A percentile compares a stretch with the other conserved stretches of the same genome.
Conservation (phyloP, 116 monocot genomes). For the Thalassia testudinum region DNA sequence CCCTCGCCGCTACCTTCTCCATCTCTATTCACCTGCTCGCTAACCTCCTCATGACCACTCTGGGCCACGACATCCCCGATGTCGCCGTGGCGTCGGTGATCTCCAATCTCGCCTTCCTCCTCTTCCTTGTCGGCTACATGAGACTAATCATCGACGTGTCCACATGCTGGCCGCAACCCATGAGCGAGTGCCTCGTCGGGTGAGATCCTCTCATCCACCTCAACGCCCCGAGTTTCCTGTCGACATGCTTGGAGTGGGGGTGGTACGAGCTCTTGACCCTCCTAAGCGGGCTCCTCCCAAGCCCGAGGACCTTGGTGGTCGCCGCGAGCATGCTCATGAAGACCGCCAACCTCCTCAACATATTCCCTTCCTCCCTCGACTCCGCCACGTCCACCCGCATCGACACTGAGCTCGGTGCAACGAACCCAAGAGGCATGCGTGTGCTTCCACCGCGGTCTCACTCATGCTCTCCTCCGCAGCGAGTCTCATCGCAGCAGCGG, state of each 20-base stretch:
- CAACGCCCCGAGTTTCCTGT: conserved; percentile 28
- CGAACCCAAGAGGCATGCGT: conserved; percentile 13
- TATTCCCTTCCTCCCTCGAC: conserved; percentile 24
- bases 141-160: not conserved
- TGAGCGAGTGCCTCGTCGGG: conserved; percentile 10
- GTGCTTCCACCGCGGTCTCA: conserved; percentile 2
- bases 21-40: conserved; percentile 34
- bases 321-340: conserved; percentile 29
- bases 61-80: conserved; percentile 34
- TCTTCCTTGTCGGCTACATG: conserved; percentile 25
- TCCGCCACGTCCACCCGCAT: conserved; percentile 30
- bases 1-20: too few species aligned
- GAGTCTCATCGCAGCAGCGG: conserved; percentile 13
- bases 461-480: conserved; percentile 3
- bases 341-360: conserved; percentile 23
- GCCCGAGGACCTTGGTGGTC: conserved; percentile 21
- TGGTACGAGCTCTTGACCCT: conserved; percentile 55
- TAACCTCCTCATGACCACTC: too few species aligned
- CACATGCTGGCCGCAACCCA: not conserved
- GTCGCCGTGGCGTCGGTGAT: conserved; percentile 33
- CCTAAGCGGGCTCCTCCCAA: conserved; percentile 27
- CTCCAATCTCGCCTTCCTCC: conserved; percentile 31
- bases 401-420: conserved; percentile 31
- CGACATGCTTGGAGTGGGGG: conserved; percentile 60
- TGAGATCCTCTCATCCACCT: conserved; percentile 23